phyloP scores from a whole-genome alignment of 176 grass and related monocot genomes.

The Aechmea fasciata region DNA sequence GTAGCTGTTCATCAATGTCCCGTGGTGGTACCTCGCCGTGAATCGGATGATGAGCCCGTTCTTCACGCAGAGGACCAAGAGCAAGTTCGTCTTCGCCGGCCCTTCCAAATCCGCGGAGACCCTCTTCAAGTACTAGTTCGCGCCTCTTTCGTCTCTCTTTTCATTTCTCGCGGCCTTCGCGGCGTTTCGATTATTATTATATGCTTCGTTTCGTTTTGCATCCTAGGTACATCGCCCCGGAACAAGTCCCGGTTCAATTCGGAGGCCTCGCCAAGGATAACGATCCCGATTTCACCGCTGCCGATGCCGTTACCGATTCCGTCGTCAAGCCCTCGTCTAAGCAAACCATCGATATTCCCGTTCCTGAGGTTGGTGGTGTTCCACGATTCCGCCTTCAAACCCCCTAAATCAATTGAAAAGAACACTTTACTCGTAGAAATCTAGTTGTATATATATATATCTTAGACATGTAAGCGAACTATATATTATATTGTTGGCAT shows the following conservation, averaged over 20 bases:
- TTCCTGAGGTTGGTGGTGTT: conserved; percentile 37
- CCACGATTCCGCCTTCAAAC: background rate
- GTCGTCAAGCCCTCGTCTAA: conserved; percentile 65
- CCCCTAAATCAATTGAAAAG: background rate
- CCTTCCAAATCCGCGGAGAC: conserved; percentile 81
- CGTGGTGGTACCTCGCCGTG: conserved; percentile 93
- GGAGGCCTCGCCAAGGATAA: conserved; percentile 71
- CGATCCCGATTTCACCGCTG: conserved; percentile 72
- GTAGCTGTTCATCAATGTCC: conserved; percentile 96
- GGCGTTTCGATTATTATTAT: background rate
- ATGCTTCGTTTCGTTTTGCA: background rate
- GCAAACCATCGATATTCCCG: conserved; percentile 61
- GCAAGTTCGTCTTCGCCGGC: conserved; percentile 92
- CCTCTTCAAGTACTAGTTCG: conserved; percentile 63
- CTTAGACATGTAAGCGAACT: no score
- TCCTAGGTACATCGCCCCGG: conserved; percentile 69
- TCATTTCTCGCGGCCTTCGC: background rate
- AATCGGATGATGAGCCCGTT: conserved; percentile 92
- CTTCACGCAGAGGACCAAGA: conserved; percentile 87
- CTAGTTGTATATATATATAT: background rate
- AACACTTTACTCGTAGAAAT: background rate
- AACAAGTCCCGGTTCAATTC: conserved; percentile 89
- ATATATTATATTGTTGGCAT: no score
- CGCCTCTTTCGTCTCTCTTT: background rate
- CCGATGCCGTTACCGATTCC: conserved; percentile 51